A percentile compares a stretch with the other conserved stretches of the same genome.
Evolutionary conservation across 2,329 filamentous ascomycete genomes (phyloP).

Genomic region (Colletotrichum graminicola): DNA sequence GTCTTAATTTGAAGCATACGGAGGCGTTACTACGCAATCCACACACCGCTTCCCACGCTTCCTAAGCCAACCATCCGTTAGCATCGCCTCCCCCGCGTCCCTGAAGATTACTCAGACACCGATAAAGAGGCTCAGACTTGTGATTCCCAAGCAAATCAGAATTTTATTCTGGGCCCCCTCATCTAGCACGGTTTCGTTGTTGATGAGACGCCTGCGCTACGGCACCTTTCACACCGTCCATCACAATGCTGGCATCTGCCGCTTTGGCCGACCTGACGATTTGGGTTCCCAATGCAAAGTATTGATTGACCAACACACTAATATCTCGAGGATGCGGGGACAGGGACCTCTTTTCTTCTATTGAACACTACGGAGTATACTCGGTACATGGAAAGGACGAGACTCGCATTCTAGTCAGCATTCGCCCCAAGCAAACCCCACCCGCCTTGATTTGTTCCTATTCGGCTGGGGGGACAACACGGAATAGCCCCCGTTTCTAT

Average conservation of each 20-base stretch:
- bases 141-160: constrained; percentile 36
- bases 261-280: constrained; percentile 25
- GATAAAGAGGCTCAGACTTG: constrained; percentile 8
- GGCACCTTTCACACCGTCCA: constrained; percentile 1
- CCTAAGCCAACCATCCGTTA: neutral
- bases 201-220: constrained; percentile 13
- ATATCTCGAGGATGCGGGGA: neutral
- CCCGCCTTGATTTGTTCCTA: neutral
- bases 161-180: constrained; percentile 35
- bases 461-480: neutral
- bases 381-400: neutral
- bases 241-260: constrained; percentile 23
- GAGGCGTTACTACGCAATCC: constrained; percentile 4
- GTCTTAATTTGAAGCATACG: constrained; percentile 16
- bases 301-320: constrained; percentile 5
- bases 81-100: neutral
- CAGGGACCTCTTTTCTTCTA: neutral
- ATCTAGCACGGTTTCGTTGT: constrained; percentile 38
- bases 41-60: neutral
- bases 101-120: neutral
- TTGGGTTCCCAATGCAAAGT: neutral
- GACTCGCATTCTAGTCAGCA: neutral
- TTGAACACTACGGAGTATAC: neutral
- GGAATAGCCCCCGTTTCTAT: constrained; percentile 1
- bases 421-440: neutral